Base-by-base conservation (phyloP, 2,329 filamentous ascomycete species). In the Hypoxylon rubiginosum region DNA sequence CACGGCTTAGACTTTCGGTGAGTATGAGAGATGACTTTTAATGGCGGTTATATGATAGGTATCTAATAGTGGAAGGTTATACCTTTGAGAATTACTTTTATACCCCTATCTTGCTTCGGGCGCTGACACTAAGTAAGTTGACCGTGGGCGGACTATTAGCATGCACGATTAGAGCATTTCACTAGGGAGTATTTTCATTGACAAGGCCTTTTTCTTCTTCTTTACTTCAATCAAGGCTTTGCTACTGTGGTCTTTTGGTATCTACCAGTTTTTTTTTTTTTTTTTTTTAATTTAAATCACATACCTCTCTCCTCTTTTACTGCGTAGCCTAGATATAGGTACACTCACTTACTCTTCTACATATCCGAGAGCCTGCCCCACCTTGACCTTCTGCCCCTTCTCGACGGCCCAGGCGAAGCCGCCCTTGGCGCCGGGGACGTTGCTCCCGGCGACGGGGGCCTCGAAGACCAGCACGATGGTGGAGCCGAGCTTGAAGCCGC, bases 391-490 rank as follows among this genome's bases (percentile, higher is more conserved):
- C 82, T 95, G 92, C 0, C 95, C 96, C 80, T 93, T 93, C 76
- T 95, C 88, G 52, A 98, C 91, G 28, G 85, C 86, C 95, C 96
- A 99, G 66, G 85, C 87, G 87, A 93, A 98, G 0, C 94, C 94
- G 13, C 86, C 88, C 62, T 84, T 87, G 58, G 85, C 81, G 55
- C 85, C 82, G 0, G 83, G 84, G n/a, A n/a, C n/a, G 61, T 83
- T 84, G 78, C 87, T 19, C 1, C n/a, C 89, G 1, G 89, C 87
- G 58, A 90, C 88, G 0, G 96, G 96, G 11, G 96, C 96, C 81
- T 99, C 97, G 76, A 99, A 99, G 0, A 99, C 94, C 56, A 99
- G 84, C 41, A 99, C 96, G 71, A 99, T 90, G 0, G 95, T 97
- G 78, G 93, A 97, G 19, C 96, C 96, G 3, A 99, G 85, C 82